These are phyloP conservation scores for Pseudopyricularia cyperi DNA, from an alignment of 2,329 filamentous ascomycete species.

Conservation along the genomic window DNA sequence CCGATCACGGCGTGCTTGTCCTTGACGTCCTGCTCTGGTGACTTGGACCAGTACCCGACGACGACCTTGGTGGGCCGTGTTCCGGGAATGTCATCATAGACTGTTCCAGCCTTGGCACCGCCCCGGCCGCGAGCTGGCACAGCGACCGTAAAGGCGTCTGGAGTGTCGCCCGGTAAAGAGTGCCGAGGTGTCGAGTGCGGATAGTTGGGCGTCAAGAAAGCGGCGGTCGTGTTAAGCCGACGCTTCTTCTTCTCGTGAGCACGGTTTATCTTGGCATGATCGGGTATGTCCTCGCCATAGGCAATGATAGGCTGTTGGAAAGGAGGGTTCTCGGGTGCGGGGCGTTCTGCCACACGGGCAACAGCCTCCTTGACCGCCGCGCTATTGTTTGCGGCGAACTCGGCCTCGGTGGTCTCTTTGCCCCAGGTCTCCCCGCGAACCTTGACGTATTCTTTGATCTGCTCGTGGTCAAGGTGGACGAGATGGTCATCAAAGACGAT, in stretches of 20 bases:
- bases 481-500: constrained; percentile 46
- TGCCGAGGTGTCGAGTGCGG: neutral
- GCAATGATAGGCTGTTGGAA: constrained; percentile 28
- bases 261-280: constrained; percentile 15
- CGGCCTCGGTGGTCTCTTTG: constrained; percentile 22
- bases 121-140: neutral
- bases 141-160: constrained; percentile 1
- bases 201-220: neutral
- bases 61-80: constrained; percentile 44
- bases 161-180: neutral
- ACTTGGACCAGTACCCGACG: constrained; percentile 46
- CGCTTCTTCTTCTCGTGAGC: constrained; percentile 33
- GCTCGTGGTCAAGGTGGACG: constrained; percentile 38
- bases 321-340: constrained; percentile 26
- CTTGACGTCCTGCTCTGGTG: constrained; percentile 27
- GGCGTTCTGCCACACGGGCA: constrained; percentile 26
- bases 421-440: constrained; percentile 26
- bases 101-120: constrained; percentile 1
- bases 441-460: constrained; percentile 51
- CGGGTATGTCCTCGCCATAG: constrained; percentile 35
- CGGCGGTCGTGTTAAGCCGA: constrained; percentile 14
- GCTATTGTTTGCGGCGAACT: constrained; percentile 23
- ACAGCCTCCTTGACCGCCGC: constrained; percentile 34
- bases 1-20: constrained; percentile 52
- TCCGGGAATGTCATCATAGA: constrained; percentile 31